These are phyloP conservation scores for Fusarium napiforme DNA, from an alignment of 2,329 filamentous ascomycete species.

Conservation along the genomic window DNA sequence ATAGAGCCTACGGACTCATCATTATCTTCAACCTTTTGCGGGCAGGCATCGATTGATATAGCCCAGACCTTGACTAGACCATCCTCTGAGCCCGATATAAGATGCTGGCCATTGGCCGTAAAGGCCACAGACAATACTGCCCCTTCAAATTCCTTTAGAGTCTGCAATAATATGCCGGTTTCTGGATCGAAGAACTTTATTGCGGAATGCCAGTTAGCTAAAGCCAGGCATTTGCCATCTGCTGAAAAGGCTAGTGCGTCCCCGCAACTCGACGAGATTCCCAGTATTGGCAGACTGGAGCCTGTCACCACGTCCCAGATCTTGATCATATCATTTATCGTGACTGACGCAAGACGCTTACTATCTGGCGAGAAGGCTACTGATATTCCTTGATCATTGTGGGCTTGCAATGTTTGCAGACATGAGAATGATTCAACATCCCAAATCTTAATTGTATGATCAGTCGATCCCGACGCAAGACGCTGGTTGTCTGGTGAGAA, in stretches of 20 bases:
- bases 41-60: fast-evolving
- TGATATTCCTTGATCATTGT: fast-evolving
- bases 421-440: not conserved
- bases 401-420: fast-evolving
- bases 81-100: fast-evolving
- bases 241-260: too few relatives aligned
- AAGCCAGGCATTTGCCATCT: too few relatives aligned
- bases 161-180: too few relatives aligned
- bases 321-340: fast-evolving
- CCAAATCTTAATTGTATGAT: fast-evolving
- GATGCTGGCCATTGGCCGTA: fast-evolving
- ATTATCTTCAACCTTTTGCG: too few relatives aligned
- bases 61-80: not conserved
- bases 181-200: too few relatives aligned
- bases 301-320: fast-evolving
- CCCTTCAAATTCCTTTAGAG: too few relatives aligned
- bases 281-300: too few relatives aligned
- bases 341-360: not conserved
- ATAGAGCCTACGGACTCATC: too few relatives aligned
- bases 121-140: too few relatives aligned
- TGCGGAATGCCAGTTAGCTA: too few relatives aligned
- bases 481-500: fast-evolving
- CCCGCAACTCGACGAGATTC: too few relatives aligned
- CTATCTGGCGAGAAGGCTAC: not conserved
- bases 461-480: fast-evolving